Evolutionary conservation across 768 basidiomycete genomes (phyloP).

Genomic region (Mycena haematopus): DNA sequence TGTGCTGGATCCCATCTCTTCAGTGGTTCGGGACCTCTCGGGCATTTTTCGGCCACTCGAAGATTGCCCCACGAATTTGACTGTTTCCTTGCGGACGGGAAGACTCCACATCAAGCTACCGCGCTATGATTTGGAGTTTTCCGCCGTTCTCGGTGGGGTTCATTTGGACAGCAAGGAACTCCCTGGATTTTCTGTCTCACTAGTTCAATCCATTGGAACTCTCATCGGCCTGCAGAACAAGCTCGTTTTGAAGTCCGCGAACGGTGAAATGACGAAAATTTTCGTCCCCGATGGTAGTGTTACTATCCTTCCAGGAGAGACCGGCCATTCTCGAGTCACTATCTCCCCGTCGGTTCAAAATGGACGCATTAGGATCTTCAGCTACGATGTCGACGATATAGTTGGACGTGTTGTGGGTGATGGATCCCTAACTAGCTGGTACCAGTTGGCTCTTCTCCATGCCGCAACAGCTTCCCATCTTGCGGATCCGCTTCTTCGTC

Average conservation of each 20-base stretch:
- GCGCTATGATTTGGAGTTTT: slow-evolving; percentile 50
- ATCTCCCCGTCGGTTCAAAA: slow-evolving; percentile 25
- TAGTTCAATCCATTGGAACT: slow-evolving; percentile 47
- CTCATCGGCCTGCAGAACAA: slow-evolving; percentile 51
- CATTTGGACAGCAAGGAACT: slow-evolving; percentile 49
- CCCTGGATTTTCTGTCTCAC: slow-evolving; percentile 49
- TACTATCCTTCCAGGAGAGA: slow-evolving; percentile 24
- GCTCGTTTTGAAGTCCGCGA: slow-evolving; percentile 43
- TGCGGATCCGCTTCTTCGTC: slow-evolving; percentile 50
- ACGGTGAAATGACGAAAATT: slow-evolving; percentile 31
- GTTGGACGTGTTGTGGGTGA: slow-evolving; percentile 41
- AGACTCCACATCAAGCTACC: slow-evolving; percentile 42
- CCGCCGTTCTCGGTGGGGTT: slow-evolving; percentile 36
- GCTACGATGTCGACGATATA: slow-evolving; percentile 41
- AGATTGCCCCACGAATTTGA: not conserved
- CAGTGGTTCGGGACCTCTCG: not conserved
- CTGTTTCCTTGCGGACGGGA: not conserved
- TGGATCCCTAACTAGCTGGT: slow-evolving; percentile 33
- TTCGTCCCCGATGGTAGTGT: slow-evolving; percentile 48
- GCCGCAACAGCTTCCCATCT: slow-evolving; percentile 49
- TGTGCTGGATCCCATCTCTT: slow-evolving; percentile 9
- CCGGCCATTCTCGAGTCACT: slow-evolving; percentile 31
- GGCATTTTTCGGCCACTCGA: slow-evolving; percentile 8
- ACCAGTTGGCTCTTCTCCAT: slow-evolving; percentile 52
- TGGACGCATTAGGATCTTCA: slow-evolving; percentile 25